Evolutionary conservation across 164 flowering plant species (phyloP).

Genomic region (Vitis rupestris): DNA sequence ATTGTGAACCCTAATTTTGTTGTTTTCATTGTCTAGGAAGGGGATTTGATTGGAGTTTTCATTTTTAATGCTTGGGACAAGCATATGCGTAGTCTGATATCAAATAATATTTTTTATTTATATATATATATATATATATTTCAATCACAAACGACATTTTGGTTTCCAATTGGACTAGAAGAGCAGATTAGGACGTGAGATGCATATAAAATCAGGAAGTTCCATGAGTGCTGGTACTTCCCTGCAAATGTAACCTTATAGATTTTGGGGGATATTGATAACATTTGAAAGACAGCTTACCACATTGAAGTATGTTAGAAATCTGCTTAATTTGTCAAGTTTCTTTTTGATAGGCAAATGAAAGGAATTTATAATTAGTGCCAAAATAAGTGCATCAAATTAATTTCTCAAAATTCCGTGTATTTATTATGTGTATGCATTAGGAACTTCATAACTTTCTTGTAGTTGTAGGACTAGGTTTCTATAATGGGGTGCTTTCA

Average conservation of each 20-base stretch:
- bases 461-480: neutral
- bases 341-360: neutral
- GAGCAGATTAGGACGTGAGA: conserved; percentile 99
- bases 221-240: conserved; percentile 99
- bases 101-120: too few species aligned
- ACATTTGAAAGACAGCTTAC: conserved; percentile 64
- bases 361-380: too few species aligned
- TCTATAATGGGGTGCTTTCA: conserved; percentile 1
- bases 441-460: neutral
- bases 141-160: too few species aligned
- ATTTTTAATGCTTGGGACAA: neutral
- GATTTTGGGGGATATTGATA: conserved; percentile 91
- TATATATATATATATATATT: too few species aligned
- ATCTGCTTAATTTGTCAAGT: conserved; percentile 1
- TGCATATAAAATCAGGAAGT: conserved; percentile 89
- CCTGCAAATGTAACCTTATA: conserved; percentile 97
- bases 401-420: too few species aligned
- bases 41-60: neutral
- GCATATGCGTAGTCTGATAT: too few species aligned
- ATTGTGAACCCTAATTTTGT: neutral
- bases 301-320: conserved; percentile 77
- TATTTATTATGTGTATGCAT: too few species aligned
- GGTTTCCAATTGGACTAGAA: conserved; percentile 90
- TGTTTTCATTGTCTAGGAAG: neutral
- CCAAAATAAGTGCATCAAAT: too few species aligned